phyloP scores from a whole-genome alignment of 2,329 filamentous ascomycete species.

The Xylogone sp. region DNA sequence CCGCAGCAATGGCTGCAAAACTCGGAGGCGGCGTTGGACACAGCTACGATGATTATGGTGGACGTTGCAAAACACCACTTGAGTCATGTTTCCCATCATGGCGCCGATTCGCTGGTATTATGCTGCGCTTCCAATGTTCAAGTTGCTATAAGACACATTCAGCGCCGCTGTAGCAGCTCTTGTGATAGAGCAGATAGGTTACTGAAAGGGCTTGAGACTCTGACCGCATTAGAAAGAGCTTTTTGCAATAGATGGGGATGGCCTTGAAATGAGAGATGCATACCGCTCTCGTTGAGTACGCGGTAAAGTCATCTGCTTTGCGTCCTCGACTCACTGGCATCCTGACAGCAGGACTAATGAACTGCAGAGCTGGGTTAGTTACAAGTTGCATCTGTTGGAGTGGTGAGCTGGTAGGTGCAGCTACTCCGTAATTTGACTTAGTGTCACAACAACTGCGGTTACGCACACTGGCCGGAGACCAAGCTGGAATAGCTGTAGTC shows the following conservation, averaged over 20 bases:
- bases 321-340: too few relatives aligned
- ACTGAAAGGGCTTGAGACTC: background rate
- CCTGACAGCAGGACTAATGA: too few relatives aligned
- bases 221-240: background rate
- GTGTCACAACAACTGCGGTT: too few relatives aligned
- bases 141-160: background rate
- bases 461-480: too few relatives aligned
- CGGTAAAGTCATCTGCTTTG: too few relatives aligned
- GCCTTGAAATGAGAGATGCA: background rate
- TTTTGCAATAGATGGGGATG: background rate
- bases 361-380: too few relatives aligned
- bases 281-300: too few relatives aligned
- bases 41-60: conserved; percentile 1
- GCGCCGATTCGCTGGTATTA: background rate
- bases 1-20: conserved; percentile 1
- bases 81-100: background rate
- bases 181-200: background rate
- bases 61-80: background rate
- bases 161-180: background rate
- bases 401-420: too few relatives aligned
- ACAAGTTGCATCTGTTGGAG: too few relatives aligned
- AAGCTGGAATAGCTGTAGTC: too few relatives aligned
- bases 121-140: conserved; percentile 1
- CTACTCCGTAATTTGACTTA: too few relatives aligned
- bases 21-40: conserved; percentile 1